Evolutionary conservation across 257 asterid genomes (phyloP), one percentile per base, ranked within the genome.

Genomic region (Nemophila menziesii): DNA sequence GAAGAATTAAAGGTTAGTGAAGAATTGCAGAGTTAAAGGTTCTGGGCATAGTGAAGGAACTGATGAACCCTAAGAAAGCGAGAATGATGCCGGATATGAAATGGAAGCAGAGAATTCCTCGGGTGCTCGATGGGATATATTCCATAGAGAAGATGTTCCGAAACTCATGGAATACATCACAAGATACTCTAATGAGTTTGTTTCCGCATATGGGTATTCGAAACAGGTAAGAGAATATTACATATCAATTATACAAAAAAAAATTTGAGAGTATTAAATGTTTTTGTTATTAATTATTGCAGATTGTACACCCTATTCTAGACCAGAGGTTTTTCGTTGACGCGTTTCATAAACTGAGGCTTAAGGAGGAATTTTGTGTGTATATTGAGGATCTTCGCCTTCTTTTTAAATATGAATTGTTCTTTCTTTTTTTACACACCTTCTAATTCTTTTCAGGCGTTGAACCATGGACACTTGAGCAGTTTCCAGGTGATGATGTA

Each of bases 61-160:
- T n/a, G n/a, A n/a, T 53, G 95, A 80, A 57, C 73, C 93, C n/a
- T n/a, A n/a, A n/a, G n/a, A n/a, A n/a, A n/a, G n/a, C n/a, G n/a
- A n/a, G n/a, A n/a, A n/a, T n/a, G n/a, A n/a, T n/a, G 39, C 55
- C 62, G 73, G 82, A 56, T 64, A 68, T 54, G n/a, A n/a, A n/a
- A 73, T 67, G 52, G 65, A 52, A 61, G 60, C 22, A 22, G 56
- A 62, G 24, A n/a, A n/a, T n/a, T n/a, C n/a, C n/a, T n/a, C n/a
- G n/a, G 94, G 93, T 66, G 86, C 96, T 47, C 76, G 57, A 22
- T 90, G 99, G 99, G 99, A 90, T 49, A 63, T 90, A 55, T 90
- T 90, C 16, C 71, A 83, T 16, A 59, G 93, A 56, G 61, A 85
- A 69, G 99, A 90, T 46, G 94, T 77, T 54, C 92, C 99, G 4